Percentiles rank a stretch among this genome's conserved stretches.
Conservation (phyloP, 192 early-diverging fungal genomes). For the Dimargaris xerosporica region DNA sequence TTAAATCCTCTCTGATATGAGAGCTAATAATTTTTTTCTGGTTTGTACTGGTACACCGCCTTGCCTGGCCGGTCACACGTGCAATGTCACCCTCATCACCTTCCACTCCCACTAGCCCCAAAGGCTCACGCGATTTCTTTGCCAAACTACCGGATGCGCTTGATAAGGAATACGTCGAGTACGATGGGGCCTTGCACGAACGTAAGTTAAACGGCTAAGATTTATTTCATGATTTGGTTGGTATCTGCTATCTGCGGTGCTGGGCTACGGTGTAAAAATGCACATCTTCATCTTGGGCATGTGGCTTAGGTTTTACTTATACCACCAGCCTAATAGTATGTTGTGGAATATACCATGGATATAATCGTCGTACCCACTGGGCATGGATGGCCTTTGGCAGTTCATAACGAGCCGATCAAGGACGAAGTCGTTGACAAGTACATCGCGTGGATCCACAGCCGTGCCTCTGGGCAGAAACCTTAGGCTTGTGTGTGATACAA, state of each 20-base stretch:
- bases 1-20: neutral
- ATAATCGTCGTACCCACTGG: neutral
- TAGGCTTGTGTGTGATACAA: too few relatives aligned
- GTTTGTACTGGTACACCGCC: neutral
- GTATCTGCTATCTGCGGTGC: neutral
- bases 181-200: constrained; percentile 12
- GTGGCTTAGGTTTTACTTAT: neutral
- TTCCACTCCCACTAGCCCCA: neutral
- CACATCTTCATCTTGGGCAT: neutral
- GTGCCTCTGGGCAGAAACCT: neutral
- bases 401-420: constrained; percentile 4
- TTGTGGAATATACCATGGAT: neutral
- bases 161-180: constrained; percentile 21
- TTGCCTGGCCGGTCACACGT: neutral
- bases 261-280: neutral
- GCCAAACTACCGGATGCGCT: constrained; percentile 18
- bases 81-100: neutral
- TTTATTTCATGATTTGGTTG: neutral
- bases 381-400: neutral
- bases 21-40: neutral
- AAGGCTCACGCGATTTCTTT: constrained; percentile 20
- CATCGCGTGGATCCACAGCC: neutral
- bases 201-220: constrained; percentile 19
- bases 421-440: constrained; percentile 6
- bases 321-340: neutral